phyloP scores from a whole-genome alignment of 805 yeast species.

The Yarrowia keelungensis region DNA sequence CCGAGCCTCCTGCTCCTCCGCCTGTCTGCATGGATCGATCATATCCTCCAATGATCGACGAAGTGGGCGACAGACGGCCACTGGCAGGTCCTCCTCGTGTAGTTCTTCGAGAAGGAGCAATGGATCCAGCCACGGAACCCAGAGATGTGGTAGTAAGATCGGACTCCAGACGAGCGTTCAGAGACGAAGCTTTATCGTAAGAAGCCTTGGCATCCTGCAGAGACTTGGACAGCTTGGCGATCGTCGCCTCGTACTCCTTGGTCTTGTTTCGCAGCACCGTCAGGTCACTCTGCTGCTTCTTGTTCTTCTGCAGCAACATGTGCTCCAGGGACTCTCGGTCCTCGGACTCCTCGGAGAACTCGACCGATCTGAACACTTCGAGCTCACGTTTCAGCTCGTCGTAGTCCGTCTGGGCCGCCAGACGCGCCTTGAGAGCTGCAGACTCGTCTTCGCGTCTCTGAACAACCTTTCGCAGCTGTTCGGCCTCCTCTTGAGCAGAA shows the following conservation, averaged over 20 bases:
- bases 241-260: slow-evolving; percentile 55
- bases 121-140: slow-evolving; percentile 46
- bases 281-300: slow-evolving; percentile 71
- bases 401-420: slow-evolving; percentile 68
- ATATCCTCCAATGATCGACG: slow-evolving; percentile 48
- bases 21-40: slow-evolving; percentile 41
- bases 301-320: slow-evolving; percentile 72
- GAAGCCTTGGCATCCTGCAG: slow-evolving; percentile 8
- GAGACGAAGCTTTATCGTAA: slow-evolving; percentile 42
- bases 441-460: slow-evolving; percentile 54
- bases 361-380: slow-evolving; percentile 72
- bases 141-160: slow-evolving; percentile 62
- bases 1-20: slow-evolving; percentile 49
- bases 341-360: slow-evolving; percentile 57
- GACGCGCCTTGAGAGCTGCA: slow-evolving; percentile 57
- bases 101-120: slow-evolving; percentile 47
- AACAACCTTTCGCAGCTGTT: slow-evolving; percentile 13
- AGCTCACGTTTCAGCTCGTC: slow-evolving; percentile 82
- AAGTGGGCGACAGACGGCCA: slow-evolving; percentile 54
- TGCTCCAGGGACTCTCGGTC: slow-evolving; percentile 55
- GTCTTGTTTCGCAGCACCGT: slow-evolving; percentile 69
- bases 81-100: slow-evolving; percentile 43
- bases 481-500: slow-evolving; percentile 49
- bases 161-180: slow-evolving; percentile 71
- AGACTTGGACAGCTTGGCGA: slow-evolving; percentile 52